These are phyloP conservation scores for Selaginella moellendorffii DNA, from an alignment of 75 land plant genomes.

Conservation along the genomic window DNA sequence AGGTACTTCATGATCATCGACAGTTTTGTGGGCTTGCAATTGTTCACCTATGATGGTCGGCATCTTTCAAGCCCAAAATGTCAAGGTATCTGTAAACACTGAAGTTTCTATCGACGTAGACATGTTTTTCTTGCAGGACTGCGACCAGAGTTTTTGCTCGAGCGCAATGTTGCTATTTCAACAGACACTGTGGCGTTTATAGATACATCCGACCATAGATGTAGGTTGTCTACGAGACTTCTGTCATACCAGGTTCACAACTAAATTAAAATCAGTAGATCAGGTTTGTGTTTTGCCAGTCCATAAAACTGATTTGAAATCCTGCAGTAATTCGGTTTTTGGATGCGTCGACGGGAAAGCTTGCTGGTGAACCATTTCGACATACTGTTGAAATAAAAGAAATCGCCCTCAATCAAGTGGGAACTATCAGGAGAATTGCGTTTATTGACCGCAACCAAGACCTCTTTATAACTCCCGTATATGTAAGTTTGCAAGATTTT, in stretches of 20 bases:
- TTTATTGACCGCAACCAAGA: conserved; percentile 22
- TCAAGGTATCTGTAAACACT: conserved; percentile 13
- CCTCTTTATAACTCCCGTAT: conserved; percentile 19
- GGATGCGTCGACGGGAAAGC: conserved; percentile 18
- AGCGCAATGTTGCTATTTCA: conserved; percentile 20
- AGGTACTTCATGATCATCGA: conserved; percentile 20
- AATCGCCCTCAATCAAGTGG: conserved; percentile 18
- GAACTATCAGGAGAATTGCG: conserved; percentile 18
- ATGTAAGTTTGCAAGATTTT: conserved; percentile 14
- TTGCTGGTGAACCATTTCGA: conserved; percentile 12
- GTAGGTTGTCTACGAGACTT: conserved; percentile 11
- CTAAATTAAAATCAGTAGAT: neutral
- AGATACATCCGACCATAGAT: conserved; percentile 15
- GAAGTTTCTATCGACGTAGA: neutral
- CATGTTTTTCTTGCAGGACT: conserved; percentile 13
- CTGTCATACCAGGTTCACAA: neutral
- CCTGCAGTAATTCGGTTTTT: conserved; percentile 8
- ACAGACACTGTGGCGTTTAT: conserved; percentile 15
- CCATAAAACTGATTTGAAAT: neutral
- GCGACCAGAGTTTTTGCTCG: conserved; percentile 15
- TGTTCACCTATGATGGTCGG: conserved; percentile 22
- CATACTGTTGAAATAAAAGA: conserved; percentile 14
- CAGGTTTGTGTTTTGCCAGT: neutral
- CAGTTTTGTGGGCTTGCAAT: conserved; percentile 19
- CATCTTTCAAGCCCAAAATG: conserved; percentile 20